Evolutionary conservation across 2,329 filamentous ascomycete species (phyloP).

Genomic region (Arthroderma sp.): DNA sequence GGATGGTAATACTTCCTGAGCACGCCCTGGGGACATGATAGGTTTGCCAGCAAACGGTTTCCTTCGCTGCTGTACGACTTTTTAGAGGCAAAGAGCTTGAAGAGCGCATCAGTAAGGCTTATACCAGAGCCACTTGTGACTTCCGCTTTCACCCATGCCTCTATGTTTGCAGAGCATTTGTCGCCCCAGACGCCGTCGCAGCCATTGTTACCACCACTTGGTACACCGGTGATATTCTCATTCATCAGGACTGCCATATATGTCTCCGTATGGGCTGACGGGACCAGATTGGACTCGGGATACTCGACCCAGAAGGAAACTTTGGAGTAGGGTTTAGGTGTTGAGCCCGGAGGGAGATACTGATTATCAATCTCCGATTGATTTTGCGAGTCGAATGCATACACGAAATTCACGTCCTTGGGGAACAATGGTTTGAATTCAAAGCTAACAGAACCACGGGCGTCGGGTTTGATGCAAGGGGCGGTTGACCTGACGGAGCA

Average conservation of each 20-base stretch:
- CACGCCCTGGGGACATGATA: background rate
- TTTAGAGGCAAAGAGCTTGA: background rate
- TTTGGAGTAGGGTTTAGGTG: background rate
- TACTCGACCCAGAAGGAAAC: background rate
- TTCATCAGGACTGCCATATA: background rate
- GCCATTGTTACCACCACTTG: background rate
- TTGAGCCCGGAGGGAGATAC: background rate
- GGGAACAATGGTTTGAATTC: background rate
- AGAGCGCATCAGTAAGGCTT: too few species aligned
- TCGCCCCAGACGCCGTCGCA: background rate
- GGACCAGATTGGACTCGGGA: background rate
- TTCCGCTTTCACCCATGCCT: background rate
- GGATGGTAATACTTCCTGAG: background rate
- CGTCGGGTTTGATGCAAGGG: background rate
- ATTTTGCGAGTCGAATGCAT: background rate
- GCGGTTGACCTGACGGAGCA: background rate
- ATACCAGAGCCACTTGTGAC: background rate
- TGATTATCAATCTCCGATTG: background rate
- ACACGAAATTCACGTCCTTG: background rate
- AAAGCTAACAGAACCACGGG: background rate
- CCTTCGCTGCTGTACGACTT: background rate
- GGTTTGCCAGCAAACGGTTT: background rate
- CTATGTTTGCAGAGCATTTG: background rate
- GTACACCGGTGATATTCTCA: background rate
- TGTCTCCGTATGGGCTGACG: background rate